Percentiles rank a stretch among this genome's conserved stretches.
These are phyloP conservation scores for Backusella luteola DNA, from an alignment of 192 early-diverging fungal species.

Conservation along the genomic window DNA sequence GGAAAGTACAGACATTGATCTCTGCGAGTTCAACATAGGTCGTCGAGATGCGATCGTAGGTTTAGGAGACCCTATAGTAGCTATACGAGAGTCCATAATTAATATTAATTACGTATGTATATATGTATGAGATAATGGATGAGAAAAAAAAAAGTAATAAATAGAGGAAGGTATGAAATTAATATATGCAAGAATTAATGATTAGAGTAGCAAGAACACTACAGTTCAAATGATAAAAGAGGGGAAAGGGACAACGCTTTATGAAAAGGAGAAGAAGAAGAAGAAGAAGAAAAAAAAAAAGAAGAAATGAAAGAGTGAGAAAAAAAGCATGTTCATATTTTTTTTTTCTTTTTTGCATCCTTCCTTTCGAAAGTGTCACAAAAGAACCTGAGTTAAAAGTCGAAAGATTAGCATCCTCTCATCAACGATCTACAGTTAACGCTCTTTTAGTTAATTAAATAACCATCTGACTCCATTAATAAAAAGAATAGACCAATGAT, in stretches of 20 bases:
- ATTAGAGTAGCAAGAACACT: neutral
- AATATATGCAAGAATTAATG: neutral
- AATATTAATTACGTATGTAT: neutral
- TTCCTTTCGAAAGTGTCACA: neutral
- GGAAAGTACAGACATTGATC: slow-evolving; percentile 11
- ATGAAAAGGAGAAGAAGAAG: neutral
- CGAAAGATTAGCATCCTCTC: slow-evolving; percentile 1
- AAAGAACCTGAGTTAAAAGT: slow-evolving; percentile 5
- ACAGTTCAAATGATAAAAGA: neutral
- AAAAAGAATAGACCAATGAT: slow-evolving; percentile 1
- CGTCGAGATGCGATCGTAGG: slow-evolving; percentile 6
- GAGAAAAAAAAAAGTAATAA: neutral
- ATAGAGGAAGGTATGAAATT: neutral
- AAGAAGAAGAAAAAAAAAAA: neutral
- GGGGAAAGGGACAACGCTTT: neutral
- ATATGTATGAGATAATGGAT: neutral
- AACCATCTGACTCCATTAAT: slow-evolving; percentile 3
- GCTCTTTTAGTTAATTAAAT: neutral
- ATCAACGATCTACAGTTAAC: slow-evolving; percentile 3
- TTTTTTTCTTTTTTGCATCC: neutral
- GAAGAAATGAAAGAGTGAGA: neutral
- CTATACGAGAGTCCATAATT: slow-evolving; percentile 9
- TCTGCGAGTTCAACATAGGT: slow-evolving; percentile 11
- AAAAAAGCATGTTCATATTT: neutral
- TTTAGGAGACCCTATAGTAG: neutral